Evolutionary conservation across 371 early-diverging fungal genomes (phyloP).

Genomic region (Haplosporangium sp.): DNA sequence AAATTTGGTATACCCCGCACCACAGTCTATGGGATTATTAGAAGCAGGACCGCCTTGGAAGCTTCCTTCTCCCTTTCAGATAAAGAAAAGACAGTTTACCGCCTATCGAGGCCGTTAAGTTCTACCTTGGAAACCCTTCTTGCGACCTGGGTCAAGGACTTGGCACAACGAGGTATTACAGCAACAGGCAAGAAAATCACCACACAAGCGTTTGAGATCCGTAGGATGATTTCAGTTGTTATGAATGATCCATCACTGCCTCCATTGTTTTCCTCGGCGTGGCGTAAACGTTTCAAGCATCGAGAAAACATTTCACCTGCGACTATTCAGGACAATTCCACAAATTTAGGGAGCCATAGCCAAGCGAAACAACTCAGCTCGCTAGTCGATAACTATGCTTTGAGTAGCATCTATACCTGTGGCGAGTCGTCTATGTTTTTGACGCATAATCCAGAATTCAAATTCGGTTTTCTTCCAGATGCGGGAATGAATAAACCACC

Average conservation of each 20-base stretch:
- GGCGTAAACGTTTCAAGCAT: neutral
- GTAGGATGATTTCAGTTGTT: neutral
- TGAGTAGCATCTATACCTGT: neutral
- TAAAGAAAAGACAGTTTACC: neutral
- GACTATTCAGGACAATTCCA: neutral
- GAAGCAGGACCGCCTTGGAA: neutral
- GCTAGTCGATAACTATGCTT: neutral
- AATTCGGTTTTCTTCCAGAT: neutral
- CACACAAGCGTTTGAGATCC: neutral
- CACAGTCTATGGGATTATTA: neutral
- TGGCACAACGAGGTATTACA: neutral
- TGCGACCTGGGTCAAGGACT: neutral
- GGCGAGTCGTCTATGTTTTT: neutral
- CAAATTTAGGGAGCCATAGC: neutral
- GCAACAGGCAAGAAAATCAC: neutral
- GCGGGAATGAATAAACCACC: neutral
- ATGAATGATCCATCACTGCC: neutral
- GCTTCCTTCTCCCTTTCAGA: neutral
- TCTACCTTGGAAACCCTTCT: neutral
- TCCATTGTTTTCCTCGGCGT: neutral
- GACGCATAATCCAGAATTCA: neutral
- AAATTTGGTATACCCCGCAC: neutral
- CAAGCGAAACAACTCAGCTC: neutral
- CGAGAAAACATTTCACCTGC: neutral
- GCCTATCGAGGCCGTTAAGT: neutral